Base-by-base conservation (phyloP, 257 asterid genomes). In the Hygrophila difformis region DNA sequence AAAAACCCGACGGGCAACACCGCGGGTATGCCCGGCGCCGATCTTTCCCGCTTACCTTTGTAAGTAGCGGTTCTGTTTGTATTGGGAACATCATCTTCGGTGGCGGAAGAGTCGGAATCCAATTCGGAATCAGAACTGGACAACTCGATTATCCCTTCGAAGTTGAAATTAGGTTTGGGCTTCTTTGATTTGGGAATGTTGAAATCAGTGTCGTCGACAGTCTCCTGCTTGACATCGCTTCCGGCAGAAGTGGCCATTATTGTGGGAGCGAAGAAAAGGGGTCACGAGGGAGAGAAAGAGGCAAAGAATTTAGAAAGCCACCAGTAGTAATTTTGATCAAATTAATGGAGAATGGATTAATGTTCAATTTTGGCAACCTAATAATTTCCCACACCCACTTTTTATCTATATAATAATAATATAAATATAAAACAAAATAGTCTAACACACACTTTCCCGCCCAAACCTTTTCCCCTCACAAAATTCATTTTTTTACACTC, bases 1-100 rank as follows among this genome's bases (percentile, higher is more conserved):
- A 87, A 39, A 52, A 82, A 87, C 6, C 94, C 96, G 39, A 71
- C 19, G n/a, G 94, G 94, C 57, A 87, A 65, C n/a, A 72, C 59
- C 8, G 61, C 67, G 3, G 41, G 55, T 1, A 39, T 21, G 22
- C 57, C 72, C 37, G 26, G 51, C 31, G 51, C 73, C 38, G 44
- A 17, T 47, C n/a, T 76, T 60, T 46, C 76, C 57, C 74, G 72
- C 84, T 73, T 84, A 63, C 50, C 66, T 57, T 44, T 65, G 8
- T 51, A 55, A 52, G 12, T 58, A 29, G 2, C 14, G 41, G 12
- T 23, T 11, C 43, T 3, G 26, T 10, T 31, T 20, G n/a, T 12
- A 10, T 28, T 4, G 16, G 41, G 5, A 18, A 29, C 7, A 23
- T 46, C 71, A 8, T 39, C 44, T 47, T 51, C 63, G 37, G 64